These are phyloP conservation scores for Chaetomium strumarium DNA, from an alignment of 2,329 filamentous ascomycete species.

Conservation along the genomic window DNA sequence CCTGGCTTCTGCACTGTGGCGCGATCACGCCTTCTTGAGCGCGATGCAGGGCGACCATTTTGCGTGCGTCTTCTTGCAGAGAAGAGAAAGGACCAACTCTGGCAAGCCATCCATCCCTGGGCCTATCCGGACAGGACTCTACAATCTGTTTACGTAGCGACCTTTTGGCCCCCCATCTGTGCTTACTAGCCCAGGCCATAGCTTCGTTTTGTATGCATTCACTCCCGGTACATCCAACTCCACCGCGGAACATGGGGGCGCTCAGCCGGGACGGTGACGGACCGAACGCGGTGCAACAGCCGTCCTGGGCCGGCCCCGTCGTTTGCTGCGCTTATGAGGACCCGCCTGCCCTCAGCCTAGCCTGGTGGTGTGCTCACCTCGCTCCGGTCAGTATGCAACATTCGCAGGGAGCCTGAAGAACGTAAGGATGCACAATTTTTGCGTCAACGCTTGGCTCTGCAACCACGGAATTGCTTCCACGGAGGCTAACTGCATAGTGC, in stretches of 20 bases:
- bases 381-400: constrained; percentile 5
- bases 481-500: constrained; percentile 2
- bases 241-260: constrained; percentile 9
- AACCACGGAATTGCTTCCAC: constrained; percentile 6
- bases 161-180: constrained; percentile 15
- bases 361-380: constrained; percentile 16
- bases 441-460: constrained; percentile 12
- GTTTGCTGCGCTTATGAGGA: constrained; percentile 18
- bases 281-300: constrained; percentile 3
- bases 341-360: constrained; percentile 10
- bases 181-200: constrained; percentile 1
- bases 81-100: background rate
- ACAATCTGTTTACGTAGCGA: constrained; percentile 22
- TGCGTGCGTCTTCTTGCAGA: background rate
- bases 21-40: constrained; percentile 21
- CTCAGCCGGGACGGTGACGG: constrained; percentile 8
- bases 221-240: constrained; percentile 2
- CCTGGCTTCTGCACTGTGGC: constrained; percentile 14
- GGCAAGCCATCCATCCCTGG: constrained; percentile 9
- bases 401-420: constrained; percentile 7
- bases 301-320: background rate
- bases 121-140: constrained; percentile 9
- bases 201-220: constrained; percentile 10
- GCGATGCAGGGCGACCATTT: constrained; percentile 17
- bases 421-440: constrained; percentile 13